Percentiles rank a stretch among this genome's conserved stretches.
phyloP scores from a whole-genome alignment of 108 stramenopile genomes.

The Pseudonitzschia multiseries region DNA sequence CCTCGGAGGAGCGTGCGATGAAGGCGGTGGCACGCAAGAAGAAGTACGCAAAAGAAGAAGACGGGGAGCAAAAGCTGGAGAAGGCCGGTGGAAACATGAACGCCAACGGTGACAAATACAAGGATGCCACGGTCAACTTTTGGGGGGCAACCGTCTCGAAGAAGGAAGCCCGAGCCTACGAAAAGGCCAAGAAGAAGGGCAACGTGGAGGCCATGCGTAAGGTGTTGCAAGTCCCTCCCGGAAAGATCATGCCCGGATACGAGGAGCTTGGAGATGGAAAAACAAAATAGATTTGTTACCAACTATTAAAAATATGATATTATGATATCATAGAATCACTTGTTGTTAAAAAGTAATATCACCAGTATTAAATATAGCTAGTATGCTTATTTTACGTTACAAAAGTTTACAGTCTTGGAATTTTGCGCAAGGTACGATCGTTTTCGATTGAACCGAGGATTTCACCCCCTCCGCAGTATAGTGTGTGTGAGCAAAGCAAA shows the following conservation, averaged over 20 bases:
- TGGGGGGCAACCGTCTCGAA: slow-evolving; percentile 86
- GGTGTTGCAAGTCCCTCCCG: slow-evolving; percentile 78
- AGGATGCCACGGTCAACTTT: slow-evolving; percentile 84
- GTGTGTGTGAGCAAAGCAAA: no score
- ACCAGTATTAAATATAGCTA: neutral
- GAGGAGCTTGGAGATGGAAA: slow-evolving; percentile 90
- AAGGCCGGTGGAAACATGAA: slow-evolving; percentile 84
- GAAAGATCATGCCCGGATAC: slow-evolving; percentile 89
- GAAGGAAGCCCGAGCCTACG: slow-evolving; percentile 86
- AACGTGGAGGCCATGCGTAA: slow-evolving; percentile 83
- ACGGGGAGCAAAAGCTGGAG: slow-evolving; percentile 58
- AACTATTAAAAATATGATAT: no score
- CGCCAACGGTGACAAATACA: slow-evolving; percentile 84
- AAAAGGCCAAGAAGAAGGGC: slow-evolving; percentile 91
- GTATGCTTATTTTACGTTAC: neutral
- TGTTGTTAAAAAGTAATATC: no score
- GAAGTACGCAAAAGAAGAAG: slow-evolving; percentile 75
- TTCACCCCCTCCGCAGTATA: no score
- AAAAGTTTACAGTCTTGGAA: neutral
- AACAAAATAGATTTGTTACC: neutral
- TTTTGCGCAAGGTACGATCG: no score
- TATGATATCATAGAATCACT: no score
- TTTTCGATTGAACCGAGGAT: no score
- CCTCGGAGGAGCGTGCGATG: slow-evolving; percentile 84
- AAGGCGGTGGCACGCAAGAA: slow-evolving; percentile 88